Conservation (phyloP, 257 asterid species). For the Fraxinus pennsylvanica region DNA sequence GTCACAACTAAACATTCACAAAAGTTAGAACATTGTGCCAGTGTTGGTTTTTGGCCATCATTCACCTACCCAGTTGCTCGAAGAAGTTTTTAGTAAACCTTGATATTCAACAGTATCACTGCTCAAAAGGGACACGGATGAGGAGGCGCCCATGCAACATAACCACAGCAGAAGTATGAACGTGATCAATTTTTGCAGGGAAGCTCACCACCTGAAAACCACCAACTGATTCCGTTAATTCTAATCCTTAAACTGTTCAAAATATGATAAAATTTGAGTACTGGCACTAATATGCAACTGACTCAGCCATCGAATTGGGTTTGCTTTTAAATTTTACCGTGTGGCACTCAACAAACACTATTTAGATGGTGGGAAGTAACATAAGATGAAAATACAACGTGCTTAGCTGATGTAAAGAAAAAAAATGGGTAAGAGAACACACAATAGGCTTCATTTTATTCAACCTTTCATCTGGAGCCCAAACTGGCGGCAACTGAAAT, state of each 20-base stretch:
- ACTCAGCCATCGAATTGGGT: background rate
- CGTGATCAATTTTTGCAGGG: slow-evolving; percentile 63
- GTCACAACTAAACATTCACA: slow-evolving; percentile 20
- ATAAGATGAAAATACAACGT: background rate
- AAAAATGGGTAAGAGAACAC: background rate
- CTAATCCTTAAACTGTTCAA: background rate
- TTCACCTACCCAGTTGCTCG: background rate
- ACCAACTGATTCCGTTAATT: background rate
- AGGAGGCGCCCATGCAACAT: slow-evolving; percentile 58
- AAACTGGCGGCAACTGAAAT: no score
- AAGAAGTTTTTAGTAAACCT: background rate
- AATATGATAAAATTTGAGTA: background rate
- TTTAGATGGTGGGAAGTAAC: background rate
- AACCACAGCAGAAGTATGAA: slow-evolving; percentile 59
- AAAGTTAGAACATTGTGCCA: background rate
- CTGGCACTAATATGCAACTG: background rate
- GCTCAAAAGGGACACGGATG: slow-evolving; percentile 62
- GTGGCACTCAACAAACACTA: background rate
- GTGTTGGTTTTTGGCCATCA: background rate
- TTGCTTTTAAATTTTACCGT: background rate
- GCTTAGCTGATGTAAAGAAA: background rate
- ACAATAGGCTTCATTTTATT: no score
- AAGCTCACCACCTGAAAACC: slow-evolving; percentile 48
- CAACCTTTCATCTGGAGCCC: no score
- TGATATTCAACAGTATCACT: slow-evolving; percentile 24